Percentiles rank a stretch among this genome's conserved stretches.
Evolutionary conservation across 768 basidiomycete genomes (phyloP).

Genomic region (Naganishia kalamii): DNA sequence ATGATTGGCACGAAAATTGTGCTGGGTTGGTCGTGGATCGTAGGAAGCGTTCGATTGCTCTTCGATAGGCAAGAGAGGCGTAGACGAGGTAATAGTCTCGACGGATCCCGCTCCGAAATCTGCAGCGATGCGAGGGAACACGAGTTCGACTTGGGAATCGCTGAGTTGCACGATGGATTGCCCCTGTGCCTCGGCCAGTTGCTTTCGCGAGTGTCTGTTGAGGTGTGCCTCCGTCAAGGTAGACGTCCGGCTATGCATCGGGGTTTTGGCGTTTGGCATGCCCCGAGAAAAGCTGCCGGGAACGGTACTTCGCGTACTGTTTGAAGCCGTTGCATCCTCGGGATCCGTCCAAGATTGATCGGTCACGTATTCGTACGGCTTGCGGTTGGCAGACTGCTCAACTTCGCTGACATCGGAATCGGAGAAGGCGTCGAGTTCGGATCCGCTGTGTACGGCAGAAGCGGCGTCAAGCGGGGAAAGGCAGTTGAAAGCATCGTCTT

Average conservation of each 20-base stretch:
- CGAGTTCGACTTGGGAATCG: slow-evolving; percentile 8
- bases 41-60: not conserved
- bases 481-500: not conserved
- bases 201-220: not conserved
- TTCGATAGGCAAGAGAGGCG: not conserved
- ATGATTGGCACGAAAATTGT: slow-evolving; percentile 10
- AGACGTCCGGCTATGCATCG: not conserved
- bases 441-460: not conserved
- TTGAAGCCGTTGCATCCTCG: slow-evolving; percentile 3
- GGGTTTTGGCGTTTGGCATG: not conserved
- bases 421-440: not conserved
- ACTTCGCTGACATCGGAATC: slow-evolving; percentile 3
- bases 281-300: slow-evolving; percentile 10
- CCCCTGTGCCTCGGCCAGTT: not conserved
- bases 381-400: not conserved
- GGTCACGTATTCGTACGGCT: slow-evolving; percentile 2
- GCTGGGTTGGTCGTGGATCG: not conserved
- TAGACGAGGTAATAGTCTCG: not conserved
- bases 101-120: slow-evolving; percentile 2
- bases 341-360: slow-evolving; percentile 16
- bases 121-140: not conserved
- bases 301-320: slow-evolving; percentile 3
- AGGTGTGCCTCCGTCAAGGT: not conserved
- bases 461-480: not conserved
- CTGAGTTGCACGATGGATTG: not conserved